Evolutionary conservation across 2,329 filamentous ascomycete species (phyloP).

Genomic region (Ophiostoma novo-ulmi): DNA sequence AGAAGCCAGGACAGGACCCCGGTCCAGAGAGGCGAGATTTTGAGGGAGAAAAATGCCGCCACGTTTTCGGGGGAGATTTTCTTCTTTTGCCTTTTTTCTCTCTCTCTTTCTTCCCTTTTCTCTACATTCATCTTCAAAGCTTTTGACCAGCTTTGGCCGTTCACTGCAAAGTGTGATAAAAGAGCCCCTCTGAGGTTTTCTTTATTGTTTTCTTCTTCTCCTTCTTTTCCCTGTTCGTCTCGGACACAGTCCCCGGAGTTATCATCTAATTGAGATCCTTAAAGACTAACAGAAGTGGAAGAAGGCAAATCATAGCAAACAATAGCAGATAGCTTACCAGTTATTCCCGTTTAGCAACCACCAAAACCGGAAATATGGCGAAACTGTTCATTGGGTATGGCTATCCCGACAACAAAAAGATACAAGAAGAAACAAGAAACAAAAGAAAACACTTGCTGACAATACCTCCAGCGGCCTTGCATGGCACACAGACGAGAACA

Average conservation of each 20-base stretch:
- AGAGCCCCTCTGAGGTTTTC: neutral
- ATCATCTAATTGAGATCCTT: conserved; percentile 1
- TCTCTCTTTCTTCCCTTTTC: neutral
- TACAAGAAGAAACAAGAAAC: neutral
- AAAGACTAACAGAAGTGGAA: conserved; percentile 4
- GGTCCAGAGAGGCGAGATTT: neutral
- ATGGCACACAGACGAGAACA: conserved; percentile 93
- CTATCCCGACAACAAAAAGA: neutral
- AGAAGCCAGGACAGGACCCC: neutral
- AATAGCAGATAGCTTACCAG: neutral
- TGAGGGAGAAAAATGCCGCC: neutral
- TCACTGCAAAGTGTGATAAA: neutral
- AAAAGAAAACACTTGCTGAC: neutral
- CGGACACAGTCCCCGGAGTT: neutral
- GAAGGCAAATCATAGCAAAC: neutral
- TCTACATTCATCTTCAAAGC: neutral
- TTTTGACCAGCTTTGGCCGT: neutral
- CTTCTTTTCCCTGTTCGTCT: neutral
- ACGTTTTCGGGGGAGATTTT: neutral
- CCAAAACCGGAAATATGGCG: conserved; percentile 20
- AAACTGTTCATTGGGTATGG: conserved; percentile 72
- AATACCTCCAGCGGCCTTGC: conserved; percentile 71
- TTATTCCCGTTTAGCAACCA: neutral
- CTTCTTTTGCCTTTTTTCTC: neutral
- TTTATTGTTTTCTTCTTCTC: neutral